A percentile compares a stretch with the other conserved stretches of the same genome.
Conservation (phyloP, 305 asterid genomes). For the Caryopteris hybrid region DNA sequence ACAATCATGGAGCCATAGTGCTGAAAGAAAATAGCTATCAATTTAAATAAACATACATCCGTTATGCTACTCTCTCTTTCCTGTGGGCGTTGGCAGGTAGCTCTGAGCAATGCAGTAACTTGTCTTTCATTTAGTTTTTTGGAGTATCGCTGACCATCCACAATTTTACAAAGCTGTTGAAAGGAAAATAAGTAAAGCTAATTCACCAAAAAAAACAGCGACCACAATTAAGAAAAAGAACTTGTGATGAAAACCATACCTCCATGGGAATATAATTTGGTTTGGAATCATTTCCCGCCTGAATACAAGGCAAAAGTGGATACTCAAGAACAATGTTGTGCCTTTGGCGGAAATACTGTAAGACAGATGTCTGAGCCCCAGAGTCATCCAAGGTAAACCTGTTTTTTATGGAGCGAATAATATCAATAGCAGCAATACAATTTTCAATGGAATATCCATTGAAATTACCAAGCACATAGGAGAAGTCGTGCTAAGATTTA, state of each 20-base stretch:
- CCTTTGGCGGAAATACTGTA: slow-evolving; percentile 41
- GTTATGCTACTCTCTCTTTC: slow-evolving; percentile 27
- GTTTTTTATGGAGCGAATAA: neutral
- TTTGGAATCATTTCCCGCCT: slow-evolving; percentile 56
- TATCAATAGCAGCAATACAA: neutral
- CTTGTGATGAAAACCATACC: slow-evolving; percentile 29
- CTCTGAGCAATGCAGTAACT: slow-evolving; percentile 55
- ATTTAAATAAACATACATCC: slow-evolving; percentile 22
- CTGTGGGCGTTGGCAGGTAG: slow-evolving; percentile 70
- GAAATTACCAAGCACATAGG: neutral
- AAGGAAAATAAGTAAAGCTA: neutral
- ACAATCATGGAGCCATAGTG: neutral
- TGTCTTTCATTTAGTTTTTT: slow-evolving; percentile 58
- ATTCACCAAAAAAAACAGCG: neutral
- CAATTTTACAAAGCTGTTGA: slow-evolving; percentile 50
- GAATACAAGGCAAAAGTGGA: slow-evolving; percentile 60
- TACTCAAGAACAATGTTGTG: slow-evolving; percentile 31
- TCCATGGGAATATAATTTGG: slow-evolving; percentile 81
- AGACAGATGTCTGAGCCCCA: slow-evolving; percentile 38
- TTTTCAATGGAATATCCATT: neutral
- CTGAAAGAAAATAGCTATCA: neutral
- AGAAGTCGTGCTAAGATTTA: too few relatives aligned
- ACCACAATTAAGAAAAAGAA: neutral
- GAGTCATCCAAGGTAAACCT: slow-evolving; percentile 62
- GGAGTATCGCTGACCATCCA: slow-evolving; percentile 57